These are phyloP conservation scores for Penicillium psychrosexuale DNA, from an alignment of 2,329 filamentous ascomycete genomes.

Conservation along the genomic window DNA sequence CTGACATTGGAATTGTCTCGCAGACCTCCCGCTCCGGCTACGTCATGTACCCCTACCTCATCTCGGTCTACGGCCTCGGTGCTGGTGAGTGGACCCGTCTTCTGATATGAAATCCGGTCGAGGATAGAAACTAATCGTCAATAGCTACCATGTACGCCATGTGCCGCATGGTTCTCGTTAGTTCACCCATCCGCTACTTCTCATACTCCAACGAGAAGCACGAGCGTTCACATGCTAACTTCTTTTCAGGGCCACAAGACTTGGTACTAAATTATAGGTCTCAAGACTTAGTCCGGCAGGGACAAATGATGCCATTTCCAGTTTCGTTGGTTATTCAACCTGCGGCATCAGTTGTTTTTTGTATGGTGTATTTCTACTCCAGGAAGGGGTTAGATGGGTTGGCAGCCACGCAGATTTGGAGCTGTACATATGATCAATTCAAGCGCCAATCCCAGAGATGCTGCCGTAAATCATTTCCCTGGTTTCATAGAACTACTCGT, in stretches of 20 bases:
- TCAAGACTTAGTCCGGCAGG: conserved; percentile 59
- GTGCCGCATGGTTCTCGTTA: conserved; percentile 44
- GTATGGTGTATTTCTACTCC: conserved; percentile 37
- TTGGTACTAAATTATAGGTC: conserved; percentile 46
- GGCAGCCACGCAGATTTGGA: conserved; percentile 28
- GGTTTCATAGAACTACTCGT: neutral
- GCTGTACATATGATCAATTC: conserved; percentile 39
- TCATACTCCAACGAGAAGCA: neutral
- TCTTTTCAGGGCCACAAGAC: conserved; percentile 60
- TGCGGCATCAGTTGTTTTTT: conserved; percentile 18
- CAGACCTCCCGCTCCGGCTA: conserved; percentile 56
- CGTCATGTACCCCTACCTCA: conserved; percentile 61
- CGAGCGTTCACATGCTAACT: conserved; percentile 19
- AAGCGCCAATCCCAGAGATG: conserved; percentile 32
- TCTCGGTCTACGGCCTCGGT: conserved; percentile 49
- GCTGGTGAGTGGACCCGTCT: conserved; percentile 41
- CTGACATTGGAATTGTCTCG: conserved; percentile 15
- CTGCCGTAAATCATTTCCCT: conserved; percentile 13
- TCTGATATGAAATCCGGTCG: conserved; percentile 2
- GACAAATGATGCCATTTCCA: conserved; percentile 23
- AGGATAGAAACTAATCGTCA: conserved; percentile 5
- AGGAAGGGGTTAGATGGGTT: conserved; percentile 26
- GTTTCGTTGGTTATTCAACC: conserved; percentile 5
- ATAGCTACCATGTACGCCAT: conserved; percentile 42
- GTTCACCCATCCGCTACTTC: conserved; percentile 15